Conservation (phyloP, 495 filamentous ascomycete genomes). For the Trichoderma gamsii region DNA sequence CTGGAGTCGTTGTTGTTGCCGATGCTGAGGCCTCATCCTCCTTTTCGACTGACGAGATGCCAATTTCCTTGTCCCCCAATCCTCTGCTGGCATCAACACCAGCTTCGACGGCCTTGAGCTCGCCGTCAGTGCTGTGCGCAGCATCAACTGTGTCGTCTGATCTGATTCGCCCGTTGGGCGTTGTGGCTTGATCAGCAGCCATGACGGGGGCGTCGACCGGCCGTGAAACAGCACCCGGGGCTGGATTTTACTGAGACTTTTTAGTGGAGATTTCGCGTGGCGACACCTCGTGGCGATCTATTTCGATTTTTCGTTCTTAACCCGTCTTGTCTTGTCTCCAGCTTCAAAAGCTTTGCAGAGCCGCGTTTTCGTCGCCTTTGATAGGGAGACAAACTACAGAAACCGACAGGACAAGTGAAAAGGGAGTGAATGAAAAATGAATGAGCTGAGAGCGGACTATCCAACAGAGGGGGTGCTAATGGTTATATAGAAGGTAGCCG, state of each 20-base stretch:
- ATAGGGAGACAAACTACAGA: neutral
- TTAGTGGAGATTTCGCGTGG: slow-evolving; percentile 9
- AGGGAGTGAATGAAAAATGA: neutral
- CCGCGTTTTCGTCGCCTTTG: neutral
- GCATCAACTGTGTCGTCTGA: slow-evolving; percentile 12
- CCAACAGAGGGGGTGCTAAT: neutral
- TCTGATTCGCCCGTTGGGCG: slow-evolving; percentile 3
- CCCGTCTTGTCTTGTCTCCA: neutral
- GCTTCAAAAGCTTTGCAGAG: neutral
- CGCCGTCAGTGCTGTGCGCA: slow-evolving; percentile 3
- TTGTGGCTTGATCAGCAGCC: slow-evolving; percentile 3
- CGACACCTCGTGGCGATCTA: neutral
- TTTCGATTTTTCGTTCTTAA: neutral
- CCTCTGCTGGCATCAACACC: neutral
- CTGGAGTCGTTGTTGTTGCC: slow-evolving; percentile 1
- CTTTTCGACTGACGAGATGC: neutral
- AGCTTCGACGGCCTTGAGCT: slow-evolving; percentile 5
- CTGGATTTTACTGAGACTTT: neutral
- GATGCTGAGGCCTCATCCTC: neutral
- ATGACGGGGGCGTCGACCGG: neutral
- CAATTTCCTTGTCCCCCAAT: neutral
- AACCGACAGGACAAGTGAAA: neutral
- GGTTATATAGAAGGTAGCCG: slow-evolving; percentile 4
- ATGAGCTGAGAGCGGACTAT: neutral
- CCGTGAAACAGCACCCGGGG: neutral